Evolutionary conservation across 2,329 filamentous ascomycete genomes (phyloP).

Genomic region (Cryphonectria japonica): DNA sequence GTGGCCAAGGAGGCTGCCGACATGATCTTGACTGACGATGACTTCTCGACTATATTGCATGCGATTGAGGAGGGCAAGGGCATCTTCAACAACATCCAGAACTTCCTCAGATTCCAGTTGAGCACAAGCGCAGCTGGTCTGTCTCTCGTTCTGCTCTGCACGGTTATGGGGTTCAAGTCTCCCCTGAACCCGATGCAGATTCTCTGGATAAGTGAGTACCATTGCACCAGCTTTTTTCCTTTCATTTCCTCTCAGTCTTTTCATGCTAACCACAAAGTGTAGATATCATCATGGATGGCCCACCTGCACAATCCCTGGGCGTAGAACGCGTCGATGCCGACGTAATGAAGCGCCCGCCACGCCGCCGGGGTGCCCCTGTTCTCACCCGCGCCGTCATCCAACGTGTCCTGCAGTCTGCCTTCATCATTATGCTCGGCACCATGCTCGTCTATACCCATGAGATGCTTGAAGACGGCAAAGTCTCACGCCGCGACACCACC

Average conservation of each 20-base stretch:
- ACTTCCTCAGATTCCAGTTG: slow-evolving; percentile 97
- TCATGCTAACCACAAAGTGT: slow-evolving; percentile 23
- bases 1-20: slow-evolving; percentile 82
- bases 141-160: slow-evolving; percentile 89
- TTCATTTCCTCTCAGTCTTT: too few relatives aligned
- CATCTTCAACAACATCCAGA: slow-evolving; percentile 99
- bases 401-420: slow-evolving; percentile 83
- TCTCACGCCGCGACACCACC: slow-evolving; percentile 93
- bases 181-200: slow-evolving; percentile 99
- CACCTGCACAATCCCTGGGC: slow-evolving; percentile 93
- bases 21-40: slow-evolving; percentile 86
- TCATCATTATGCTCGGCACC: slow-evolving; percentile 90
- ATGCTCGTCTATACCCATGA: slow-evolving; percentile 89
- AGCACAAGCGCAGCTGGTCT: slow-evolving; percentile 95
- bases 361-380: slow-evolving; percentile 84
- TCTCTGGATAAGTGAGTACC: slow-evolving; percentile 90
- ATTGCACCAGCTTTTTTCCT: background rate
- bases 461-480: slow-evolving; percentile 80
- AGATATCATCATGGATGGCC: slow-evolving; percentile 99
- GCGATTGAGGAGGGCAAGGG: slow-evolving; percentile 99
- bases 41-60: slow-evolving; percentile 88
- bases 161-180: slow-evolving; percentile 89
- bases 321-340: slow-evolving; percentile 94
- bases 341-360: slow-evolving; percentile 89
- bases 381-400: slow-evolving; percentile 82